These are phyloP conservation scores for Pilatotrama ljubarskyi DNA, from an alignment of 768 basidiomycete genomes.

Conservation along the genomic window DNA sequence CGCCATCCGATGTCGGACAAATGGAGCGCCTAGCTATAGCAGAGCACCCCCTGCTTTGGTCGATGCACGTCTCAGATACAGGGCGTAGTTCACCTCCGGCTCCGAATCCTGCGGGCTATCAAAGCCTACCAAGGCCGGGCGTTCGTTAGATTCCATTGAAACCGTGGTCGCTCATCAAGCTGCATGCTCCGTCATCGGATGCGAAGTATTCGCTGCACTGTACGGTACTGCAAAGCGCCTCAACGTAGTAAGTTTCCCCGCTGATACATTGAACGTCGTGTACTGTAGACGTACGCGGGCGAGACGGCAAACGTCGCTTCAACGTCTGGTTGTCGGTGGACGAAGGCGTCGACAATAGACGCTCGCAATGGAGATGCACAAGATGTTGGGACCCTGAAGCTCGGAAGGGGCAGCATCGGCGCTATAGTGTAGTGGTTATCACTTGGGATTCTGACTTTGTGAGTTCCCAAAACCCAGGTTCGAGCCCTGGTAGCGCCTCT, in stretches of 20 bases:
- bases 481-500: slow-evolving; percentile 18
- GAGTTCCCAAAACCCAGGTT: slow-evolving; percentile 19
- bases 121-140: not conserved
- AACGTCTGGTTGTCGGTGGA: too few relatives aligned
- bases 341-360: too few relatives aligned
- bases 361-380: too few relatives aligned
- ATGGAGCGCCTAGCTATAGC: not conserved
- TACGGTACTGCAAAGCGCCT: too few relatives aligned
- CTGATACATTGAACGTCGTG: too few relatives aligned
- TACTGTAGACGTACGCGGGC: too few relatives aligned
- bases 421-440: slow-evolving; percentile 19
- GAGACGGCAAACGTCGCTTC: too few relatives aligned
- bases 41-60: too few relatives aligned
- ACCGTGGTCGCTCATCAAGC: not conserved
- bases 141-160: not conserved
- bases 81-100: not conserved
- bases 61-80: not conserved
- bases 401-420: not conserved
- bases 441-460: slow-evolving; percentile 15
- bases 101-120: not conserved
- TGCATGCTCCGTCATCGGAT: not conserved
- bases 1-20: not conserved
- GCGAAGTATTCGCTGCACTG: too few relatives aligned
- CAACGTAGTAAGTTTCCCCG: too few relatives aligned
- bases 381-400: too few relatives aligned